A percentile compares a stretch with the other conserved stretches of the same genome.
phyloP scores from a whole-genome alignment of 164 flowering plant species.

The Litsea cubeba region DNA sequence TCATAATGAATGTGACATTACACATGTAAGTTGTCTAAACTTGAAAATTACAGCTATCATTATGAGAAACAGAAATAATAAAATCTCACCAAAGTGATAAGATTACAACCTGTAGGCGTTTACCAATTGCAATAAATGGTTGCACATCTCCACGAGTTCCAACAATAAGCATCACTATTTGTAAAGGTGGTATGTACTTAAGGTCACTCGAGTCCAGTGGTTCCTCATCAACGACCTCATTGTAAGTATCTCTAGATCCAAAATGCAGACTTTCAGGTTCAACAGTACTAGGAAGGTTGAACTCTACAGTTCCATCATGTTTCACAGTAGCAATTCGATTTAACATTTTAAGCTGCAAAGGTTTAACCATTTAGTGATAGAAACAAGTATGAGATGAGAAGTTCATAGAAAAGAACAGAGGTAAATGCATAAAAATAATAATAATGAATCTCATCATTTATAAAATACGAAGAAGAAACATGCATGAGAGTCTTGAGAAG shows the following conservation, averaged over 20 bases:
- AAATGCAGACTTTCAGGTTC: constrained; percentile 36
- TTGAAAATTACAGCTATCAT: constrained; percentile 1
- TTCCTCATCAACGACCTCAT: constrained; percentile 52
- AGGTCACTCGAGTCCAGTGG: constrained; percentile 50
- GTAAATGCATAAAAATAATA: neutral
- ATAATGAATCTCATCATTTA: neutral
- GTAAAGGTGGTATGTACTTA: constrained; percentile 74
- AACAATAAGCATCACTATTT: constrained; percentile 92
- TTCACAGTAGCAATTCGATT: constrained; percentile 95
- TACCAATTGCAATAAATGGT: constrained; percentile 94
- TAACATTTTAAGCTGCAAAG: constrained; percentile 77
- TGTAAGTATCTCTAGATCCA: constrained; percentile 33
- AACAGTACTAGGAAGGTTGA: constrained; percentile 71
- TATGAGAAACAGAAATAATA: neutral
- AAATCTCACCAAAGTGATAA: constrained; percentile 3
- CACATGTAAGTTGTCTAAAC: neutral
- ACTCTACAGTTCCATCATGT: constrained; percentile 91
- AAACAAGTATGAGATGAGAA: neutral
- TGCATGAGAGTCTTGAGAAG: neutral
- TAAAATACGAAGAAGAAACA: neutral
- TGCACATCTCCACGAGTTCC: constrained; percentile 99
- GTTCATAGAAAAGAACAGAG: neutral
- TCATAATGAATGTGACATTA: too few species aligned
- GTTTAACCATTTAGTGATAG: constrained; percentile 12
- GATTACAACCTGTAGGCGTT: constrained; percentile 69